These are phyloP conservation scores for Moesziomyces aphidis DNA, from an alignment of 1,284 basidiomycete species.

Conservation along the genomic window DNA sequence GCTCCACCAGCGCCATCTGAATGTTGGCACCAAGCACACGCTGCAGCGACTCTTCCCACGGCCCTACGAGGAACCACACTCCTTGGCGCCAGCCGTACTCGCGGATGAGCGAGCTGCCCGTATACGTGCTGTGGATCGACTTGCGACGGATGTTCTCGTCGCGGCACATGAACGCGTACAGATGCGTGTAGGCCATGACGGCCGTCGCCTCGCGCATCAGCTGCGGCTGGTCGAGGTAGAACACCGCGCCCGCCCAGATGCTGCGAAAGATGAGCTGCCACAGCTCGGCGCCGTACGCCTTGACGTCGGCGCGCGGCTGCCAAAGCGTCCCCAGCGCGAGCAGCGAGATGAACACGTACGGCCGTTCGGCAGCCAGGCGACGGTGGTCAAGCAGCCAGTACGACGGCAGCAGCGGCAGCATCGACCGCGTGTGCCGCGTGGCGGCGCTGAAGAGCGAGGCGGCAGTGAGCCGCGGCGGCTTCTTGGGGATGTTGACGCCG, in stretches of 20 bases:
- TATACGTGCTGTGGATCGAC: conserved; percentile 39
- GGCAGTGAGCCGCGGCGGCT: conserved; percentile 43
- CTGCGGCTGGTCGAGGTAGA: conserved; percentile 40
- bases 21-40: conserved; percentile 32
- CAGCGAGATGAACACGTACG: conserved; percentile 37
- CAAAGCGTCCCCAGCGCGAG: conserved; percentile 40
- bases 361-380: conserved; percentile 34
- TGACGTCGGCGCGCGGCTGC: conserved; percentile 43
- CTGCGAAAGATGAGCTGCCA: conserved; percentile 51
- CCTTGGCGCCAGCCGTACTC: conserved; percentile 36
- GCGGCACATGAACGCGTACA: conserved; percentile 35
- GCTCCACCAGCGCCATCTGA: conserved; percentile 41
- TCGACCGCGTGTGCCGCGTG: conserved; percentile 25
- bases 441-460: conserved; percentile 45
- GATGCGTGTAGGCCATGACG: conserved; percentile 27
- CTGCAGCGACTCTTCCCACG: conserved; percentile 46
- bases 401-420: conserved; percentile 33
- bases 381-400: conserved; percentile 49
- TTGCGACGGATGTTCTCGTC: conserved; percentile 41
- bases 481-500: conserved; percentile 51
- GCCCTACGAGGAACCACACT: conserved; percentile 37
- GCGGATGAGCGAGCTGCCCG: conserved; percentile 33
- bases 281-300: conserved; percentile 42
- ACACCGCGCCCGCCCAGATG: conserved; percentile 45
- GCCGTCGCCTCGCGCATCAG: conserved; percentile 45